Evolutionary conservation across 2,329 filamentous ascomycete species (phyloP).

Genomic region (Penicillium sp.): DNA sequence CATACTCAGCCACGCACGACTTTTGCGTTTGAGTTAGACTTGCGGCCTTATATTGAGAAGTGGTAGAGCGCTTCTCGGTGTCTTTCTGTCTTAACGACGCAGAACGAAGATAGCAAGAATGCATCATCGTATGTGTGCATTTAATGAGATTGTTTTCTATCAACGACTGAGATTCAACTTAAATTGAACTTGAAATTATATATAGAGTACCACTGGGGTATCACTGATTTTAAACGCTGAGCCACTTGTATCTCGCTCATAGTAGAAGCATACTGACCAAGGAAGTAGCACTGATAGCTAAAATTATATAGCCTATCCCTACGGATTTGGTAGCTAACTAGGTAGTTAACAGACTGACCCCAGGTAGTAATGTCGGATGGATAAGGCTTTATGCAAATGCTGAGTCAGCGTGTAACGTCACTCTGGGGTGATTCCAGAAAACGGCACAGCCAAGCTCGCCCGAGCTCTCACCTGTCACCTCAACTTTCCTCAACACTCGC

Average conservation of each 20-base stretch:
- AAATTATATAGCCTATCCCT: not conserved
- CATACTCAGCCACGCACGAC: constrained; percentile 76
- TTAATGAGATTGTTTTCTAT: not conserved
- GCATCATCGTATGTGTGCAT: not conserved
- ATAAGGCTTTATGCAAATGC: not conserved
- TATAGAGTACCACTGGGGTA: not conserved
- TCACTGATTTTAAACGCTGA: not conserved
- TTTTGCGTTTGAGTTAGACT: constrained; percentile 80
- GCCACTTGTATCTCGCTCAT: not conserved
- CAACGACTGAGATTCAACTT: not conserved
- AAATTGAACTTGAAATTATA: not conserved
- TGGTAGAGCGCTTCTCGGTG: constrained; percentile 53
- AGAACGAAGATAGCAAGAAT: not conserved
- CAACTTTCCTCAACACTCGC: not conserved
- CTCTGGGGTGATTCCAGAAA: not conserved
- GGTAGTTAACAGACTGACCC: not conserved
- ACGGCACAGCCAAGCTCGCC: not conserved
- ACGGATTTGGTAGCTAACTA: not conserved
- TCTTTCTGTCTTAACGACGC: not conserved
- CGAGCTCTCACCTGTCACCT: not conserved
- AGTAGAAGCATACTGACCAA: not conserved
- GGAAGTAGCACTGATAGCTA: not conserved
- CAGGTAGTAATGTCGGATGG: not conserved
- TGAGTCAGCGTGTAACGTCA: constrained; percentile 21
- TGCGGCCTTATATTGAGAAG: constrained; percentile 79